Evolutionary conservation across 2,329 filamentous ascomycete species (phyloP).

Genomic region (Akanthomyces uredinophilus): DNA sequence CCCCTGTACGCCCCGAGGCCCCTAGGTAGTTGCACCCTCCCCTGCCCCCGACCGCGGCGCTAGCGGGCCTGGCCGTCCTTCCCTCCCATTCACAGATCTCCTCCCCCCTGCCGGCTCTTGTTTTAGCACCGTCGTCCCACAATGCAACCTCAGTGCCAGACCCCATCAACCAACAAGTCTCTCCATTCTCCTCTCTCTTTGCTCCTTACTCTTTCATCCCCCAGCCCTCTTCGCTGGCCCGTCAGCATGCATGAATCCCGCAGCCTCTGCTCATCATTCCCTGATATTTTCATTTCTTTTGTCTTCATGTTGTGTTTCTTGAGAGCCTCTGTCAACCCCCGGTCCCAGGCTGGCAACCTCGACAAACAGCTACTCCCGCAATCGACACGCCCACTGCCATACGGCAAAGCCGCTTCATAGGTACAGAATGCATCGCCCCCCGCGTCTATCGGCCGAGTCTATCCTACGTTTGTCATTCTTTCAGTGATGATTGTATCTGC

Average conservation of each 20-base stretch:
- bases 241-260: background rate
- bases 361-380: background rate
- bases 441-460: background rate
- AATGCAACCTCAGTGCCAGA: background rate
- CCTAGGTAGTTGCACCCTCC: background rate
- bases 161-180: conserved; percentile 8
- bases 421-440: background rate
- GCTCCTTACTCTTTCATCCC: background rate
- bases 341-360: background rate
- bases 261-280: background rate
- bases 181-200: background rate
- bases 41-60: background rate
- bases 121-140: background rate
- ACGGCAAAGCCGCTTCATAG: background rate
- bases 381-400: background rate
- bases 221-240: background rate
- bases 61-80: conserved; percentile 3
- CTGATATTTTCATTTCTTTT: background rate
- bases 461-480: background rate
- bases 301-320: background rate
- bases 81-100: conserved; percentile 2
- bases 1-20: background rate
- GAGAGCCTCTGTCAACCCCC: background rate
- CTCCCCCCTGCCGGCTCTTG: background rate
- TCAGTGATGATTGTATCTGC: too few relatives aligned